Conservation (phyloP, 352 stramenopile genomes). For the Globisporangium rhizosaccharum region DNA sequence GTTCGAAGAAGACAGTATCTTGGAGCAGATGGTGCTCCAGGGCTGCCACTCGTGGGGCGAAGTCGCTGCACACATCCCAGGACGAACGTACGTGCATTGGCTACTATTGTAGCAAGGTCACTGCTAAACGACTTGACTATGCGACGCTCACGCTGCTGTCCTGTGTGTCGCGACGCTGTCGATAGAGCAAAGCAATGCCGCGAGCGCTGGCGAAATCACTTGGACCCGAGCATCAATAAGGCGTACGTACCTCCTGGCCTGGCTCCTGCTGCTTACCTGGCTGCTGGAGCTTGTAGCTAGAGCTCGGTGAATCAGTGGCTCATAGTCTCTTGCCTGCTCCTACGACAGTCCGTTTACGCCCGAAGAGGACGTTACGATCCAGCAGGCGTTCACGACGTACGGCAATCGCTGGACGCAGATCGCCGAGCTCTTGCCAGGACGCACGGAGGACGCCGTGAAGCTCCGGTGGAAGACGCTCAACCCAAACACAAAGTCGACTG, state of each 20-base stretch:
- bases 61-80: conserved; percentile 58
- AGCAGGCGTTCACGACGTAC: conserved; percentile 73
- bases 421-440: conserved; percentile 66
- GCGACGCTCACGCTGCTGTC: conserved; percentile 13
- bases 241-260: conserved; percentile 27
- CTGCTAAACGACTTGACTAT: not conserved
- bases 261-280: not conserved
- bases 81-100: conserved; percentile 42
- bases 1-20: conserved; percentile 84
- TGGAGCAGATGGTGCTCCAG: conserved; percentile 82
- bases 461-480: conserved; percentile 80
- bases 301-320: conserved; percentile 34
- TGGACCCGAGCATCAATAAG: conserved; percentile 93
- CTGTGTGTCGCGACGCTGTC: conserved; percentile 30
- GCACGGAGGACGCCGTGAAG: conserved; percentile 76
- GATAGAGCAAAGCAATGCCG: conserved; percentile 91
- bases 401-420: conserved; percentile 88
- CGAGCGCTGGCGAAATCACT: conserved; percentile 95
- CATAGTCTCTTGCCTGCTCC: not conserved
- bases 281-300: conserved; percentile 65
- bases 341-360: conserved; percentile 43
- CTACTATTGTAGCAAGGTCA: not conserved
- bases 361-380: conserved; percentile 64
- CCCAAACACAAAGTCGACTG: conserved; percentile 67
- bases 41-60: conserved; percentile 71